These are phyloP conservation scores for Darksidea phi DNA, from an alignment of 495 filamentous ascomycete species.

Conservation along the genomic window DNA sequence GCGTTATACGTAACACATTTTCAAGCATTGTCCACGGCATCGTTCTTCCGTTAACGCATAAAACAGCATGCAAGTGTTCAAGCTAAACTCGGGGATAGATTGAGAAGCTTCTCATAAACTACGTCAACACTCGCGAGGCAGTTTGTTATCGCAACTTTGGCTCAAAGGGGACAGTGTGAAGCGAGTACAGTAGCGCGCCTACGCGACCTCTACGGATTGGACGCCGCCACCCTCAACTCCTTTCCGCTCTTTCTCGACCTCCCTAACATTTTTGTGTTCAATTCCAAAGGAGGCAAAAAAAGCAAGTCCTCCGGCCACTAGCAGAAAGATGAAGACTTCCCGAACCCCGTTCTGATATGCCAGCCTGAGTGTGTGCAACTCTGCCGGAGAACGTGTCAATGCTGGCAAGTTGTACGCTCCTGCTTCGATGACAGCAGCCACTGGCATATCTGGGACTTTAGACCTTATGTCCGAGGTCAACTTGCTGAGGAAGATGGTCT, in stretches of 20 bases:
- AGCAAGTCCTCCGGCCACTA: constrained; percentile 1
- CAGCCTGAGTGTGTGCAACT: background rate
- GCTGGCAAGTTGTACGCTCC: constrained; percentile 5
- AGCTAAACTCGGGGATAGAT: too few relatives aligned
- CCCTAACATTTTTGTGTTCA: constrained; percentile 18
- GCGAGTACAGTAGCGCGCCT: too few relatives aligned
- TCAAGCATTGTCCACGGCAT: too few relatives aligned
- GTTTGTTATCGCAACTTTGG: too few relatives aligned
- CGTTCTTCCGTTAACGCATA: too few relatives aligned
- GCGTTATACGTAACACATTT: too few relatives aligned
- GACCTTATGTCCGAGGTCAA: background rate
- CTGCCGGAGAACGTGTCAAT: background rate
- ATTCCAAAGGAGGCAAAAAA: constrained; percentile 11
- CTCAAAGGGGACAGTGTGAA: too few relatives aligned
- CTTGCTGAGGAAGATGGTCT: constrained; percentile 7
- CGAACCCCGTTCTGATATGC: constrained; percentile 6
- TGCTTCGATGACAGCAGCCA: background rate
- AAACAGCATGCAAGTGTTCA: too few relatives aligned
- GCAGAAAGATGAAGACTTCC: background rate
- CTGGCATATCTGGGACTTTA: background rate
- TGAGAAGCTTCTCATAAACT: too few relatives aligned
- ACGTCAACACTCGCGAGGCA: too few relatives aligned
- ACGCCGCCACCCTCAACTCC: background rate
- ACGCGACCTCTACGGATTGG: too few relatives aligned
- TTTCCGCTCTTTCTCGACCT: constrained; percentile 3